These are phyloP conservation scores for Phytophthora lateralis DNA, from an alignment of 352 stramenopile species.

Conservation along the genomic window DNA sequence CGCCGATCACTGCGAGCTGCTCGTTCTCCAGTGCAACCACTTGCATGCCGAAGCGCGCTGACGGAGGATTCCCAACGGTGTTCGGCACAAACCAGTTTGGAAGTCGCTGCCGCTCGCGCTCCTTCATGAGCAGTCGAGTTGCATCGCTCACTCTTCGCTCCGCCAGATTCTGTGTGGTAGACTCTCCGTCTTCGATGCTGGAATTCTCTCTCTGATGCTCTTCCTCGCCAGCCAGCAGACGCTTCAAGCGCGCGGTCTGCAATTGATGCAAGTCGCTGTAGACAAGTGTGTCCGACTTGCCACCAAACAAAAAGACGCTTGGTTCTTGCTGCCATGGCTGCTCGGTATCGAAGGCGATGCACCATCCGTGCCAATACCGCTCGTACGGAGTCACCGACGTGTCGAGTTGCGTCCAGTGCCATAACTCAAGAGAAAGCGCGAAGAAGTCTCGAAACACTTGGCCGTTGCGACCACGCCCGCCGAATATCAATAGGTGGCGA, in stretches of 20 bases:
- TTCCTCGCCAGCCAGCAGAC: constrained; percentile 20
- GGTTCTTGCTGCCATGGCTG: constrained; percentile 29
- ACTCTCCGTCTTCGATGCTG: not conserved
- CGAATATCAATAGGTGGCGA: constrained; percentile 54
- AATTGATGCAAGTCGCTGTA: constrained; percentile 60
- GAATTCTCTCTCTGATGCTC: constrained; percentile 4
- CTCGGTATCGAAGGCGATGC: constrained; percentile 33
- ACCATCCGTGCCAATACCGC: constrained; percentile 54
- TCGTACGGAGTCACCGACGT: constrained; percentile 31
- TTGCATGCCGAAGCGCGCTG: constrained; percentile 53
- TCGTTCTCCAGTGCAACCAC: constrained; percentile 47
- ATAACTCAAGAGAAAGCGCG: constrained; percentile 48
- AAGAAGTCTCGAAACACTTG: constrained; percentile 57
- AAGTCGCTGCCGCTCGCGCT: constrained; percentile 12
- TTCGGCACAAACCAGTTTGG: constrained; percentile 44
- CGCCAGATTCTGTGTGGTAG: not conserved
- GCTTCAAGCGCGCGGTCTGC: constrained; percentile 19
- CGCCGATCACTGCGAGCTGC: constrained; percentile 48
- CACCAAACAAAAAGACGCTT: constrained; percentile 63
- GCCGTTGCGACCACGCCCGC: constrained; percentile 58
- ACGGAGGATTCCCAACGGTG: constrained; percentile 58
- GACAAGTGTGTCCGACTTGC: constrained; percentile 61
- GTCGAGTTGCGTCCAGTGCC: constrained; percentile 57
- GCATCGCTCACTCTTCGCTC: constrained; percentile 17
- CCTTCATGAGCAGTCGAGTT: constrained; percentile 18